phyloP scores from a whole-genome alignment of 768 basidiomycete genomes.

The Boletus rubroflammeus region DNA sequence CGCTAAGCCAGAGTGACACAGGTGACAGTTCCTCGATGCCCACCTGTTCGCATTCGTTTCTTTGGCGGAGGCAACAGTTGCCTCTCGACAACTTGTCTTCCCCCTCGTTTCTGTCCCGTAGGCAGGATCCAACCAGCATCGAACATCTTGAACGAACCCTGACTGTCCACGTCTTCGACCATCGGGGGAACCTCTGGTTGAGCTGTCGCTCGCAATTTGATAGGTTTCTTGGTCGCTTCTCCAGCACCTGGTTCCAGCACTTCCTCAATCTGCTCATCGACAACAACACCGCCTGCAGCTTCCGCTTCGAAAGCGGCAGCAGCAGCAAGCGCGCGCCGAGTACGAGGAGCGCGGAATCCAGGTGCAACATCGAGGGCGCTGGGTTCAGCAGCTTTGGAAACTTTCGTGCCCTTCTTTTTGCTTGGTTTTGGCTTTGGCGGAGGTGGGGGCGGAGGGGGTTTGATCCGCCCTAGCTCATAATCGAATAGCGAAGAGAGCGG shows the following conservation, averaged over 20 bases:
- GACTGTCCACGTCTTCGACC: conserved; percentile 68
- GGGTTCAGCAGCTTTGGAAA: conserved; percentile 18
- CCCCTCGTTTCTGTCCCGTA: conserved; percentile 63
- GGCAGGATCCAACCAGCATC: conserved; percentile 88
- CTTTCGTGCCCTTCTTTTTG: conserved; percentile 37
- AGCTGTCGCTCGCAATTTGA: conserved; percentile 20
- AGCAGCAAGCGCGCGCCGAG: conserved; percentile 42
- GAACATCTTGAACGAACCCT: conserved; percentile 75
- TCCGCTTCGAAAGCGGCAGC: conserved; percentile 44
- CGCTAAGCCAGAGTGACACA: neutral
- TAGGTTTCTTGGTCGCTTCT: conserved; percentile 28
- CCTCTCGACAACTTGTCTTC: conserved; percentile 46
- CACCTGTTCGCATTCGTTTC: conserved; percentile 51
- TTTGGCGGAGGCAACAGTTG: conserved; percentile 47
- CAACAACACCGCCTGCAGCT: conserved; percentile 18
- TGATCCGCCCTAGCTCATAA: conserved; percentile 60
- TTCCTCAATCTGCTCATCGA: conserved; percentile 8
- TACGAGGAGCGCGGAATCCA: conserved; percentile 49
- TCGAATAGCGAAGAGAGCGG: conserved; percentile 67
- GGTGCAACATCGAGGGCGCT: conserved; percentile 38
- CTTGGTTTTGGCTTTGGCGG: conserved; percentile 41
- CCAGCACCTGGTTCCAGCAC: conserved; percentile 4
- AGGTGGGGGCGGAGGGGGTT: conserved; percentile 58
- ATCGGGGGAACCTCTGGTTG: conserved; percentile 47
- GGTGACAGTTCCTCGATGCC: conserved; percentile 2